These are phyloP conservation scores for Sporobolomyces pararoseus DNA, from an alignment of 768 basidiomycete species.

Conservation along the genomic window DNA sequence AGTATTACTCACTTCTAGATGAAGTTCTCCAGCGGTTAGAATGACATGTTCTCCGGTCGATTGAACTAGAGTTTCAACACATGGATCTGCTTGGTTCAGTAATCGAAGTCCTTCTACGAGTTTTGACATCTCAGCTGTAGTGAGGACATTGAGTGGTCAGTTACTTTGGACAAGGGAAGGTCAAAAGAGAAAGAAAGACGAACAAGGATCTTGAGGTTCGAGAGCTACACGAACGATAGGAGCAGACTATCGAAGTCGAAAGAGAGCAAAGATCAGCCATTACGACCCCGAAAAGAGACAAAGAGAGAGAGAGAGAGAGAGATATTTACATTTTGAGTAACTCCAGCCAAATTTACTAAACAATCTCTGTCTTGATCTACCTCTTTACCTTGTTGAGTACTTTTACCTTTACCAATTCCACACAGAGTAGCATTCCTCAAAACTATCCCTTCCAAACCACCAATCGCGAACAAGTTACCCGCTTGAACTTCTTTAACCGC, in stretches of 20 bases:
- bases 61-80: slow-evolving; percentile 95
- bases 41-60: slow-evolving; percentile 97
- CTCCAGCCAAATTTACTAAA: slow-evolving; percentile 74
- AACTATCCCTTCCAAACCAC: slow-evolving; percentile 81
- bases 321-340: slow-evolving; percentile 60
- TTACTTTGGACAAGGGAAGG: neutral
- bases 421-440: slow-evolving; percentile 88
- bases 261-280: too few relatives aligned
- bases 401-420: slow-evolving; percentile 46
- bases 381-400: slow-evolving; percentile 45
- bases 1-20: slow-evolving; percentile 80
- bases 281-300: neutral
- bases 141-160: neutral
- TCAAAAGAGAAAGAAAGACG: neutral
- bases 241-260: slow-evolving; percentile 68
- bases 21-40: slow-evolving; percentile 88
- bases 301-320: neutral
- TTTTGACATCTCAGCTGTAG: slow-evolving; percentile 72
- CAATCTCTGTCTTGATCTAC: slow-evolving; percentile 55
- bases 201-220: slow-evolving; percentile 67
- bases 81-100: slow-evolving; percentile 90
- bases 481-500: slow-evolving; percentile 75
- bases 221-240: slow-evolving; percentile 94
- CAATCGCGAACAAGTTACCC: slow-evolving; percentile 91
- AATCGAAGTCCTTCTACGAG: slow-evolving; percentile 80